Percentiles rank a stretch among this genome's conserved stretches.
These are phyloP conservation scores for Cercis canadensis DNA, from an alignment of 306 rosid species.

Conservation along the genomic window DNA sequence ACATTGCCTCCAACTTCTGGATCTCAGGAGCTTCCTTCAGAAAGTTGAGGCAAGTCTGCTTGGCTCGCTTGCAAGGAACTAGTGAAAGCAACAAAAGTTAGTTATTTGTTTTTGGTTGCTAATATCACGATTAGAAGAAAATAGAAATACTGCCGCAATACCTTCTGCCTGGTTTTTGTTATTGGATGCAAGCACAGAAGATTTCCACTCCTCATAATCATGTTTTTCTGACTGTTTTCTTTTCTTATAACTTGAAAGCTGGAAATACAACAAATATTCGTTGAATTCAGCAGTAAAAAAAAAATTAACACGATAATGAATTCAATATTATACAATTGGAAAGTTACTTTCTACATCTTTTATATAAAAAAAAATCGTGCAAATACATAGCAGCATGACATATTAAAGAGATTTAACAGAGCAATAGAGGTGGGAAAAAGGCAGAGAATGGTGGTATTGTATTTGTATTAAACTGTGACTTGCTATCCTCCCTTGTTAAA, in stretches of 20 bases:
- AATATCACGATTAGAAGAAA: conserved; percentile 6
- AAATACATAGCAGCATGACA: not conserved
- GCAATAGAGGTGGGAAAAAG: not conserved
- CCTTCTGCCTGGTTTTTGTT: conserved; percentile 64
- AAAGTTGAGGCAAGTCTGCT: conserved; percentile 65
- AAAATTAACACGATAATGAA: not conserved
- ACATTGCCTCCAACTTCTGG: conserved; percentile 57
- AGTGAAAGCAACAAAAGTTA: conserved; percentile 27
- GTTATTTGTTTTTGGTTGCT: not conserved
- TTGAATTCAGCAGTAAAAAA: conserved; percentile 12
- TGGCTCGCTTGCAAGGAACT: conserved; percentile 63
- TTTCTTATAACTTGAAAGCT: conserved; percentile 73
- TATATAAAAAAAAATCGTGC: not conserved
- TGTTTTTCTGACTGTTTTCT: conserved; percentile 57
- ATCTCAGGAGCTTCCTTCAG: conserved; percentile 50
- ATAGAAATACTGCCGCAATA: conserved; percentile 24
- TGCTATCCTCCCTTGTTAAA: conserved; percentile 16
- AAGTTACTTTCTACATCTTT: not conserved
- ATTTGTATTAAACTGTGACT: conserved; percentile 4
- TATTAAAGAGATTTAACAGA: conserved; percentile 1
- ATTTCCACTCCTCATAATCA: conserved; percentile 73
- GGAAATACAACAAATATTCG: conserved; percentile 35
- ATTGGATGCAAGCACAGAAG: conserved; percentile 69
- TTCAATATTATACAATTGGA: not conserved
- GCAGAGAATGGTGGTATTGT: not conserved